Base-by-base conservation (phyloP, 148 eudicot species). In the Cornus kousa region DNA sequence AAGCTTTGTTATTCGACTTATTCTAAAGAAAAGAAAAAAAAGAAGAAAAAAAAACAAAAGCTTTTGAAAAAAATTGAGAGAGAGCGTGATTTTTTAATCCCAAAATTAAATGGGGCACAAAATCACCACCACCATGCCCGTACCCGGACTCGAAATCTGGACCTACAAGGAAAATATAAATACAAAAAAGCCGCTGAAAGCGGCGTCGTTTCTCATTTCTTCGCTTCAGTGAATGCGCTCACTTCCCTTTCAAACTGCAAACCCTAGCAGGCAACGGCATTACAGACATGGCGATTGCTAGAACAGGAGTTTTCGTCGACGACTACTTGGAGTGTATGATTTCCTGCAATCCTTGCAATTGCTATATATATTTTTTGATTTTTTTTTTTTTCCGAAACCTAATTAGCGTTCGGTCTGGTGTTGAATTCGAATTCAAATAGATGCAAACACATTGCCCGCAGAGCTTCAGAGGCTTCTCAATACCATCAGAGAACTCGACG, bases 391-490 rank as follows among this genome's bases (percentile, higher is more conserved):
- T 22, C 35, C 16, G 48, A 67, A 46, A 37, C 43, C 23, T 72
- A 16, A 39, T 70, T 74, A 67, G 37, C 55, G 23, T 60, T 76
- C 23, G 16, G 55, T 77, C 50, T 68, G 32, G 28, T 70, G 12
- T n/a, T 32, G 68, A 23, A 68, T 67, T 74, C 33, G 24, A 12
- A 48, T 64, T 48, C 68, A 23, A 1, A 64, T 83, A 95, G 99
- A 96, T 90, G 96, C 99, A 24, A 96, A 90, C 84, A 96, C 99
- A 22, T 87, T 96, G 82, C 99, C 99, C 23, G 98, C 98, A 37
- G 99, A 96, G 88, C 97, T 96, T 81, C 99, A 96, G 83, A 89
- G 99, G 84, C 95, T 96, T 75, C 97, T 96, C 78, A 96, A 96
- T 71, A 96, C 99, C 67, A 86, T 96, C 65, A 86, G 99, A 67